A percentile compares a stretch with the other conserved stretches of the same genome.
phyloP scores from a whole-genome alignment of 257 asterid genomes.

The Solanum virginianum region DNA sequence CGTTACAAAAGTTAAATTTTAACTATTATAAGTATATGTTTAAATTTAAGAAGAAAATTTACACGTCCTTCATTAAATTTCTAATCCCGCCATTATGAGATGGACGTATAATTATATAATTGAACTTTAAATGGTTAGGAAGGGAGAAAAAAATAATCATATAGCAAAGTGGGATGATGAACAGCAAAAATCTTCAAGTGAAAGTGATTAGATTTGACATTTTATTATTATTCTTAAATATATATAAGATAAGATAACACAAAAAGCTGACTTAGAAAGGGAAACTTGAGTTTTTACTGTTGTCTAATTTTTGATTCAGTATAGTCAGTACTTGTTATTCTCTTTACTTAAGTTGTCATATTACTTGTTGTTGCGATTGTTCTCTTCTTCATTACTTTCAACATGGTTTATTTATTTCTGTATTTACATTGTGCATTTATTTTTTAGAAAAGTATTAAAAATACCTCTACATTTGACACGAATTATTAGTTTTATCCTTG shows the following conservation, averaged over 20 bases:
- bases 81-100: fast-evolving
- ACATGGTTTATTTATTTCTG: fast-evolving
- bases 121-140: background rate
- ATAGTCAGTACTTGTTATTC: background rate
- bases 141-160: background rate
- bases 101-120: background rate
- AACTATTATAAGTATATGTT: no score
- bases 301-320: background rate
- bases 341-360: background rate
- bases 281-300: background rate
- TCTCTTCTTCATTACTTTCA: background rate
- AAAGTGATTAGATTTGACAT: background rate
- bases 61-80: background rate
- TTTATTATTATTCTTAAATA: background rate
- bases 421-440: background rate
- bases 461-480: no score
- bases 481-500: no score
- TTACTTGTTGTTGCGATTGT: fast-evolving
- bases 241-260: background rate
- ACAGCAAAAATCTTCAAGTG: background rate
- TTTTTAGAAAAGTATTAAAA: no score
- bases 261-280: background rate
- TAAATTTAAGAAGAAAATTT: no score
- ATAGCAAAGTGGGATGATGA: background rate
- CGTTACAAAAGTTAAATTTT: no score